A percentile compares a stretch with the other conserved stretches of the same genome.
Evolutionary conservation across 139 green algal species (phyloP).

Genomic region (Chlamydomonas schloesseri): DNA sequence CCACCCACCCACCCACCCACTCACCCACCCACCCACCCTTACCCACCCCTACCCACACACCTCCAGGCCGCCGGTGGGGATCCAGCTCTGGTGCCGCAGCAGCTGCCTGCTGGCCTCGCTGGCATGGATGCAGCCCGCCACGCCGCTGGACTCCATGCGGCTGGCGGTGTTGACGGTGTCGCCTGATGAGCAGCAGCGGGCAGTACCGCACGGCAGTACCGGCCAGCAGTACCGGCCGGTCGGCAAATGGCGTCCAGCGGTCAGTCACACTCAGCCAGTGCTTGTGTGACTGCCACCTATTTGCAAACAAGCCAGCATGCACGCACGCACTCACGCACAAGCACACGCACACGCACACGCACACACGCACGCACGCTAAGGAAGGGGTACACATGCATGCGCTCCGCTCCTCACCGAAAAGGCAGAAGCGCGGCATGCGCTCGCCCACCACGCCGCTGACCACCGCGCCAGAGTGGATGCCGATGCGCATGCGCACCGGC

Average conservation of each 20-base stretch:
- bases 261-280: too few relatives aligned
- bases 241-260: too few relatives aligned
- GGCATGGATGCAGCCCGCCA: constrained; percentile 61
- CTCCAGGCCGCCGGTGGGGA: constrained; percentile 21
- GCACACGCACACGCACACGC: too few relatives aligned
- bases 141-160: constrained; percentile 69
- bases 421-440: not conserved
- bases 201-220: too few relatives aligned
- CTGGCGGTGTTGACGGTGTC: constrained; percentile 66
- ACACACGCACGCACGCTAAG: too few relatives aligned
- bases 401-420: not conserved
- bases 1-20: too few relatives aligned
- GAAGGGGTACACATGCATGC: too few relatives aligned
- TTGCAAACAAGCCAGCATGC: too few relatives aligned
- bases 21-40: too few relatives aligned
- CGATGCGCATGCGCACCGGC: constrained; percentile 31
- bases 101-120: not conserved
- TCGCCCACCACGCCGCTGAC: constrained; percentile 53
- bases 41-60: not conserved
- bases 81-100: not conserved
- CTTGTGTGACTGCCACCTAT: too few relatives aligned
- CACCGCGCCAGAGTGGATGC: constrained; percentile 36
- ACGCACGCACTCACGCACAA: too few relatives aligned
- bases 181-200: not conserved
- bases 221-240: too few relatives aligned